Conservation (phyloP, 805 yeast genomes). For the Sugiyamaella qingdaonensis region DNA sequence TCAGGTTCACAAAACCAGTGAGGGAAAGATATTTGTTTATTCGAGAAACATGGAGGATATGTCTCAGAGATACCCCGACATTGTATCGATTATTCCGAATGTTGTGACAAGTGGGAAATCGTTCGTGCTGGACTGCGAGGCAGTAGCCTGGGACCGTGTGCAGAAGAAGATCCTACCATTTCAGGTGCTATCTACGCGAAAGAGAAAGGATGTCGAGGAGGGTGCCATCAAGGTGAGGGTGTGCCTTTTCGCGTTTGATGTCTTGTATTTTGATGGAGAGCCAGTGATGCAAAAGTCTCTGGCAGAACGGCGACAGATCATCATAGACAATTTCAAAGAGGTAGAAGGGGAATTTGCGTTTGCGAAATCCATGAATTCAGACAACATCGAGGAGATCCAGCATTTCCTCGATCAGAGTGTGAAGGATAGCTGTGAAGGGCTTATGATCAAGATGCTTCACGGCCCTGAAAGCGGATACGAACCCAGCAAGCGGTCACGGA, state of each 20-base stretch:
- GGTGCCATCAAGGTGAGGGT: slow-evolving; percentile 87
- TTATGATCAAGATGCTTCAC: slow-evolving; percentile 87
- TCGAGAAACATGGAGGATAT: slow-evolving; percentile 96
- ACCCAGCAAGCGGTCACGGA: slow-evolving; percentile 90
- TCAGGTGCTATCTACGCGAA: slow-evolving; percentile 88
- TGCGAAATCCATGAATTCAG: slow-evolving; percentile 71
- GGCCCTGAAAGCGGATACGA: slow-evolving; percentile 82
- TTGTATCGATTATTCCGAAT: slow-evolving; percentile 62
- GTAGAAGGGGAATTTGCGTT: slow-evolving; percentile 76
- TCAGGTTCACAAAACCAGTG: slow-evolving; percentile 74
- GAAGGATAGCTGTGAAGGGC: slow-evolving; percentile 87
- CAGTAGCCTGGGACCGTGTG: slow-evolving; percentile 92
- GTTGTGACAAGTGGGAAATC: slow-evolving; percentile 41
- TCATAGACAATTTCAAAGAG: slow-evolving; percentile 52
- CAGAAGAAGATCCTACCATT: slow-evolving; percentile 82
- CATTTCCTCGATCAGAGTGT: slow-evolving; percentile 82
- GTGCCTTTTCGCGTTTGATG: slow-evolving; percentile 88
- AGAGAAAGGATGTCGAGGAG: slow-evolving; percentile 86
- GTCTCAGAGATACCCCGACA: slow-evolving; percentile 94
- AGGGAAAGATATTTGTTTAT: slow-evolving; percentile 64
- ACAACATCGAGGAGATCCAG: slow-evolving; percentile 71
- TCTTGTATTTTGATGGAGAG: slow-evolving; percentile 68
- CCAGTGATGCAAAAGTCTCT: slow-evolving; percentile 65
- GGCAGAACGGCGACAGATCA: slow-evolving; percentile 60
- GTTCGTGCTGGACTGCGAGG: slow-evolving; percentile 89